phyloP scores from a whole-genome alignment of 768 basidiomycete genomes.

The Suillus cothurnatus region DNA sequence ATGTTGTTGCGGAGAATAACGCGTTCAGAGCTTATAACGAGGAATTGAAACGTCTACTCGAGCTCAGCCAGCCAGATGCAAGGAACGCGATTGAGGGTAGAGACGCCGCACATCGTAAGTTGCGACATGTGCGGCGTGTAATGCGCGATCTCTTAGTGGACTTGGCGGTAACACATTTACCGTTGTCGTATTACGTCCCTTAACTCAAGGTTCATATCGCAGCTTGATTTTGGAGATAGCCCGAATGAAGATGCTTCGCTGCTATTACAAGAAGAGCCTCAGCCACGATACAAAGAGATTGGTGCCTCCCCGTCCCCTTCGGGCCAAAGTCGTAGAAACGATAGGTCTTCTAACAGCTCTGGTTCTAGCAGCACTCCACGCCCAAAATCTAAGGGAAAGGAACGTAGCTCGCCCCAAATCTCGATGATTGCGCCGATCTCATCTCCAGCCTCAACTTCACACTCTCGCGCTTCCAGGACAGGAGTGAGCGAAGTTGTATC shows the following conservation, averaged over 20 bases:
- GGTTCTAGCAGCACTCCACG: not conserved
- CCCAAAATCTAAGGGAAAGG: not conserved
- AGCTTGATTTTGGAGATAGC: not conserved
- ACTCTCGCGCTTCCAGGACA: not conserved
- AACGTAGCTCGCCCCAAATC: not conserved
- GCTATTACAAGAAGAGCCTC: not conserved
- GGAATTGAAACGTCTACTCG: constrained; percentile 34
- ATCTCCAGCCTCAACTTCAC: not conserved
- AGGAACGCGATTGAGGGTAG: constrained; percentile 31
- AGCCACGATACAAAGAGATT: not conserved
- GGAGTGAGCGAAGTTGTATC: not conserved
- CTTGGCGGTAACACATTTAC: constrained; percentile 34
- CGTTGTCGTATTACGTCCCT: not conserved
- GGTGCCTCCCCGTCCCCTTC: not conserved
- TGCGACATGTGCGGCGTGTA: constrained; percentile 40
- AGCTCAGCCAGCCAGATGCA: constrained; percentile 31
- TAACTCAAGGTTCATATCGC: not conserved
- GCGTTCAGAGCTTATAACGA: constrained; percentile 34
- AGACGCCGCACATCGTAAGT: constrained; percentile 33
- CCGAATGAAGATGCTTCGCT: not conserved
- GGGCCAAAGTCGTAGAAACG: not conserved
- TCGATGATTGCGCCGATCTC: not conserved
- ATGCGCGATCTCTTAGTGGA: constrained; percentile 46
- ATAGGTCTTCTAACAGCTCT: not conserved
- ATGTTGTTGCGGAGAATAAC: constrained; percentile 29